phyloP scores from a whole-genome alignment of 495 filamentous ascomycete genomes.

The Penicillium desertorum region DNA sequence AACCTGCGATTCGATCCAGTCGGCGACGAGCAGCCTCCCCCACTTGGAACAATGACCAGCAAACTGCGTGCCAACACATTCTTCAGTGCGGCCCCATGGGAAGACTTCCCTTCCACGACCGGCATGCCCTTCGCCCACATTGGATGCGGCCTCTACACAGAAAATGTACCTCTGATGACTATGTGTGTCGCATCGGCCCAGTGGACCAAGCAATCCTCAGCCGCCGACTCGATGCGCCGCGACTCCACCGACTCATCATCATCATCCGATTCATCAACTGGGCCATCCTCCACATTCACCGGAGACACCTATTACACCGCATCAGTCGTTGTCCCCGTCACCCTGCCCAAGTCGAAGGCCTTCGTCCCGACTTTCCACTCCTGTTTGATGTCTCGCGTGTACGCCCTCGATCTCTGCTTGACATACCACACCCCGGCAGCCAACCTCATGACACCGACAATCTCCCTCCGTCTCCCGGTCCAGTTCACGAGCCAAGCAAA shows the following conservation, averaged over 20 bases:
- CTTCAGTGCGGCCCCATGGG: slow-evolving; percentile 64
- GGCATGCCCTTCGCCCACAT: slow-evolving; percentile 41
- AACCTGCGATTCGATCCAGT: slow-evolving; percentile 73
- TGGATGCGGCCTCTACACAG: slow-evolving; percentile 63
- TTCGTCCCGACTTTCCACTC: slow-evolving; percentile 88
- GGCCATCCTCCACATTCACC: slow-evolving; percentile 42
- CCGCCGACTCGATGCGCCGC: slow-evolving; percentile 43
- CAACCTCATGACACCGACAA: slow-evolving; percentile 51
- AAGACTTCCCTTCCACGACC: slow-evolving; percentile 38
- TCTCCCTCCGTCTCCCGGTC: slow-evolving; percentile 71
- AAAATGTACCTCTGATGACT: slow-evolving; percentile 60
- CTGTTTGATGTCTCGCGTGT: slow-evolving; percentile 78
- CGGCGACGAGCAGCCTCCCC: slow-evolving; percentile 61
- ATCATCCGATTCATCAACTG: slow-evolving; percentile 33
- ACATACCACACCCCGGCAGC: slow-evolving; percentile 58
- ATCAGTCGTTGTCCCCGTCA: slow-evolving; percentile 68
- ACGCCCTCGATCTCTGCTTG: slow-evolving; percentile 69
- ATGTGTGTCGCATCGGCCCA: slow-evolving; percentile 61
- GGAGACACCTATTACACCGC: slow-evolving; percentile 62
- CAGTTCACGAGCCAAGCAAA: slow-evolving; percentile 57
- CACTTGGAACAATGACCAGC: slow-evolving; percentile 61
- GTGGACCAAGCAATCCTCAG: slow-evolving; percentile 60
- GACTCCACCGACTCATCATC: slow-evolving; percentile 56
- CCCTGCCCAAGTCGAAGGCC: slow-evolving; percentile 65
- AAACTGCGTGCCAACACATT: slow-evolving; percentile 77